Evolutionary conservation across 371 early-diverging fungal species (phyloP).

Genomic region (Nematocida homosporus): DNA sequence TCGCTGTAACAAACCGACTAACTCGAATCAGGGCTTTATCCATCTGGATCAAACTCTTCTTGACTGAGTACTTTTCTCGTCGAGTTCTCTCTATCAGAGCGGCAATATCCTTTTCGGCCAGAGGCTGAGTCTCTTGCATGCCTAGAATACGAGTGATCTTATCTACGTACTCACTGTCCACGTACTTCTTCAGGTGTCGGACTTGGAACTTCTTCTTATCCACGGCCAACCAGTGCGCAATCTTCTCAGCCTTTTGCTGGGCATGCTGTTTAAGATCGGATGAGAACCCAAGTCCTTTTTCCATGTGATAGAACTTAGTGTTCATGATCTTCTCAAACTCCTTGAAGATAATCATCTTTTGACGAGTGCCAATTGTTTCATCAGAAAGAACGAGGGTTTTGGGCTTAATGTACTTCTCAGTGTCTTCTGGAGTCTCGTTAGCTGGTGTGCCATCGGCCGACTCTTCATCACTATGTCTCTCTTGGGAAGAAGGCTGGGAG

Average conservation of each 20-base stretch:
- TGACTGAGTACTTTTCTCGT: constrained; percentile 63
- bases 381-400: constrained; percentile 29
- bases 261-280: constrained; percentile 53
- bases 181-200: constrained; percentile 38
- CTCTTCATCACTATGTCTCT: constrained; percentile 26
- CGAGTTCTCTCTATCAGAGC: constrained; percentile 60
- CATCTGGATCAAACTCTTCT: constrained; percentile 65
- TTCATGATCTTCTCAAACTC: constrained; percentile 60
- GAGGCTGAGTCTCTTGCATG: constrained; percentile 29
- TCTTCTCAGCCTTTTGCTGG: constrained; percentile 40
- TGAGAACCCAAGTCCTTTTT: constrained; percentile 20
- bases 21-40: constrained; percentile 62
- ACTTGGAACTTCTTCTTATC: constrained; percentile 45
- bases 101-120: constrained; percentile 52
- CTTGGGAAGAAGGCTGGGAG: not conserved
- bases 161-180: constrained; percentile 55
- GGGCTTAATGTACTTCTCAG: constrained; percentile 54
- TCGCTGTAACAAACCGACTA: constrained; percentile 51
- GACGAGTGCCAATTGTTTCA: constrained; percentile 28
- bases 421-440: constrained; percentile 20
- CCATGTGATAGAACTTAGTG: constrained; percentile 18
- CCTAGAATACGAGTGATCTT: constrained; percentile 42
- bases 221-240: constrained; percentile 20
- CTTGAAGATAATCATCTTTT: constrained; percentile 64
- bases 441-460: constrained; percentile 17